Evolutionary conservation across 2,329 filamentous ascomycete species (phyloP).

Genomic region (Calycina herbarum): DNA sequence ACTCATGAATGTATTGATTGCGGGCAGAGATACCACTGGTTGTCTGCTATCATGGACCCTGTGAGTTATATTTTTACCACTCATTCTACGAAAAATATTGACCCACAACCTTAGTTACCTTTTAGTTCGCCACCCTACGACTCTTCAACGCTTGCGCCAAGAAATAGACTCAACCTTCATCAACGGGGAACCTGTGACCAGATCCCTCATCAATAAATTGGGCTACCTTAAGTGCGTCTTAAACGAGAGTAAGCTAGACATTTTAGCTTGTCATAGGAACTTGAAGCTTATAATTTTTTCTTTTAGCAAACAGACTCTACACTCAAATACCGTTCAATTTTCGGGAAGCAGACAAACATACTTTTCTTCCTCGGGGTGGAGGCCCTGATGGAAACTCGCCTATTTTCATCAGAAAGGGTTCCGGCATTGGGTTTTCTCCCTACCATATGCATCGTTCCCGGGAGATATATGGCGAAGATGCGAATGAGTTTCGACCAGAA

Average conservation of each 20-base stretch:
- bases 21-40: conserved; percentile 18
- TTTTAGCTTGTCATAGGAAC: background rate
- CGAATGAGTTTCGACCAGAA: conserved; percentile 70
- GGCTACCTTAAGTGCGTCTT: conserved; percentile 1
- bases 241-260: conserved; percentile 14
- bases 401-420: conserved; percentile 31
- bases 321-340: conserved; percentile 34
- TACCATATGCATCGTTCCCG: conserved; percentile 34
- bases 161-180: background rate
- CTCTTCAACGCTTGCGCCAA: background rate
- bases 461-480: conserved; percentile 70
- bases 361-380: conserved; percentile 35
- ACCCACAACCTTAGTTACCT: background rate
- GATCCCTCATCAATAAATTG: conserved; percentile 2
- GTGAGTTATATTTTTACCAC: conserved; percentile 35
- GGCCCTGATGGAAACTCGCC: conserved; percentile 34
- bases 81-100: conserved; percentile 32
- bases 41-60: conserved; percentile 37
- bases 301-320: conserved; percentile 29
- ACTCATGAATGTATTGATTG: conserved; percentile 33
- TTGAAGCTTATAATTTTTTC: background rate
- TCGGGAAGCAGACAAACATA: conserved; percentile 27
- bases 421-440: conserved; percentile 25
- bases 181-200: background rate
- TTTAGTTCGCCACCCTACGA: background rate